Conservation (phyloP, 176 grass and related monocot species). For the Oryza nivara region DNA sequence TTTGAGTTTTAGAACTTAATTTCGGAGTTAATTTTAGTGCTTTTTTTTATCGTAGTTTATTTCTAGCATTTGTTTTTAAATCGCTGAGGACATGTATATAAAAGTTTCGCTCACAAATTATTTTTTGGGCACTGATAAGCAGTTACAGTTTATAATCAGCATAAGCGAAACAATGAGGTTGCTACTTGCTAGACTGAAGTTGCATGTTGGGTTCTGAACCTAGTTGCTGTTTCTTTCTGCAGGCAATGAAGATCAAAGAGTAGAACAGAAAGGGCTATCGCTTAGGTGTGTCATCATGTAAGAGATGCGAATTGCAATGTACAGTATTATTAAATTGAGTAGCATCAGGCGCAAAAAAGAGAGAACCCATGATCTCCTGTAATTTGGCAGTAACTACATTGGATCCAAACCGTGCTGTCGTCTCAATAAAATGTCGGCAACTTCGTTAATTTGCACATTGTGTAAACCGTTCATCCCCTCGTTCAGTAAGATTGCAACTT, state of each 20-base stretch:
- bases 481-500: not conserved
- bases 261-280: slow-evolving; percentile 75
- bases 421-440: slow-evolving; percentile 40
- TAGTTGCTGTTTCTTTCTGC: slow-evolving; percentile 20
- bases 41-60: too few relatives aligned
- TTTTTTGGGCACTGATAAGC: too few relatives aligned
- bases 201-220: not conserved
- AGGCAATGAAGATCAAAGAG: slow-evolving; percentile 81
- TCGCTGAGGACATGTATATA: too few relatives aligned
- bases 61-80: too few relatives aligned
- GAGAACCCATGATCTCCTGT: slow-evolving; percentile 28
- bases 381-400: slow-evolving; percentile 16
- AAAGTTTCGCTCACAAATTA: too few relatives aligned
- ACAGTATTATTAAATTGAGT: slow-evolving; percentile 46
- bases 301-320: slow-evolving; percentile 41
- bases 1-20: too few relatives aligned
- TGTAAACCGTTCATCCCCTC: not conserved
- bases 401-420: not conserved
- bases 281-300: slow-evolving; percentile 75
- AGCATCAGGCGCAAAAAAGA: slow-evolving; percentile 39
- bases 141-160: too few relatives aligned
- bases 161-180: too few relatives aligned
- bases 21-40: too few relatives aligned
- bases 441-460: slow-evolving; percentile 31
- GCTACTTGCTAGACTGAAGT: too few relatives aligned